Evolutionary conservation across 495 filamentous ascomycete genomes (phyloP), one percentile per base, ranked within the genome.

Genomic region (Penicillium roqueforti): DNA sequence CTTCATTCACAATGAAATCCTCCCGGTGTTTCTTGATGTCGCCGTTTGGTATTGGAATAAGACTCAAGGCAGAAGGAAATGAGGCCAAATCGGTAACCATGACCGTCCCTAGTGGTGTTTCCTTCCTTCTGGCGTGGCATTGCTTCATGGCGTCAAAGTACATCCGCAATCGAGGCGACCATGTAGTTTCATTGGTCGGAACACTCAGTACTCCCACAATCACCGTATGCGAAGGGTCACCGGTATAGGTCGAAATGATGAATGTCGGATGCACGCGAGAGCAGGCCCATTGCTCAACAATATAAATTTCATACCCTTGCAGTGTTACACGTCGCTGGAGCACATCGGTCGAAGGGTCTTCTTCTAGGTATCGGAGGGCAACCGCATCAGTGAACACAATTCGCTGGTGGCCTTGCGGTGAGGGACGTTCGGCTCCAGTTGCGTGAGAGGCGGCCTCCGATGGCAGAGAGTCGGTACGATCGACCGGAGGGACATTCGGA

Each of bases 281-380:
- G 68, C 91, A 96, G 10, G 89, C 90, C 95, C 93, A 98, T 81
- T 98, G 93, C 68, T 97, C 93, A 52, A 98, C 91, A 32, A 97
- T 70, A 72, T 97, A 97, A 45, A 92, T 74, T 65, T 97, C 92
- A 66, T 97, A 97, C 53, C 95, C 95, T 43, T 83, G 69, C 19
- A 98, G 79, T 28, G 76, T 71, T 43, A 74, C 71, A 42, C 83
- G 81, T 26, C 87, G 86, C 54, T 89, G 80, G 10, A 96, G 77
- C 13, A 96, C 85, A 4, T 77, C 80, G 3, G 89, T 89, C 0
- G 82, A 83, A 1, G 88, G 76, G 53, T 98, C 93, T 56, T 91
- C 87, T 78, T 95, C 90, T 13, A 98, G 81, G 62, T 95, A 98
- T 58, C 87, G 82, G 59, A 90, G 83, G 37, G 87, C 87, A 37